Conservation (phyloP, 805 yeast species). For the Saturnispora hagleri region DNA sequence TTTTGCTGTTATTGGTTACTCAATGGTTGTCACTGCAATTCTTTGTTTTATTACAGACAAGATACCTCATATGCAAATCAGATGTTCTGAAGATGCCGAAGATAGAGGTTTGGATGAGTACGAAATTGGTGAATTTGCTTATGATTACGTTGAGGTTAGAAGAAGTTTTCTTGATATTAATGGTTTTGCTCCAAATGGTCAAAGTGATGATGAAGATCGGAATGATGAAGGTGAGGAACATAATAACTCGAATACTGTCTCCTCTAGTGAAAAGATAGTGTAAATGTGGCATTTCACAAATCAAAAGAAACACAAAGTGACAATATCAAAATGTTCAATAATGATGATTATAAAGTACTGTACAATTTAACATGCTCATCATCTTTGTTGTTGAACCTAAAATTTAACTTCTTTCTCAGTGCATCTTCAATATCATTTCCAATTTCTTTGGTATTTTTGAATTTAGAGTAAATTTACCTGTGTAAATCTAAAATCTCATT, state of each 20-base stretch:
- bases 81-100: constrained; percentile 81
- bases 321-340: neutral
- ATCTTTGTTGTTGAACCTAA: neutral
- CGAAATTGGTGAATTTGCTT: constrained; percentile 98
- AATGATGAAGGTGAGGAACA: neutral
- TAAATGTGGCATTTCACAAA: neutral
- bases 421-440: neutral
- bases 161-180: constrained; percentile 62
- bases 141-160: constrained; percentile 94
- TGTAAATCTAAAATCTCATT: neutral
- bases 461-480: neutral
- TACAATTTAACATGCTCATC: no score
- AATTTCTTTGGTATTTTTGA: neutral
- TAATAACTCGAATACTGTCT: neutral
- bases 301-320: neutral
- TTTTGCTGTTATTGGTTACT: constrained; percentile 65
- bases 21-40: constrained; percentile 65
- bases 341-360: neutral
- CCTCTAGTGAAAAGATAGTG: neutral
- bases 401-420: neutral
- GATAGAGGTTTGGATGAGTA: constrained; percentile 89
- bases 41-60: constrained; percentile 65
- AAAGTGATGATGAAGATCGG: neutral
- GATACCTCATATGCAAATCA: constrained; percentile 73
- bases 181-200: constrained; percentile 9